Conservation (phyloP, 2,329 filamentous ascomycete species). For the Sclerotinia trifoliorum region DNA sequence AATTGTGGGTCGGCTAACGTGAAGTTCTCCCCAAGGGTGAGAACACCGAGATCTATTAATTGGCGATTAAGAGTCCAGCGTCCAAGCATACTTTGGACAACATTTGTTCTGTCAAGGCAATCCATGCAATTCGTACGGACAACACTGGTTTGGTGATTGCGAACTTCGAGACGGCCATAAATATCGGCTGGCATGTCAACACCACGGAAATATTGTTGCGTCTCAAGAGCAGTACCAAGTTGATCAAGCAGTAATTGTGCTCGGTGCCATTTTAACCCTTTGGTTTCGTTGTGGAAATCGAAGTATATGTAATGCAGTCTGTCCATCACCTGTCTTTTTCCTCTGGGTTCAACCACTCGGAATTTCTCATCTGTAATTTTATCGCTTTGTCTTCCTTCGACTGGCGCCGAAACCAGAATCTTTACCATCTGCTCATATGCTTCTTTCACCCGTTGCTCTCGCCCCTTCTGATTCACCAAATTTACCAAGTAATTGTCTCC, state of each 20-base stretch:
- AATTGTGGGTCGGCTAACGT: constrained; percentile 75
- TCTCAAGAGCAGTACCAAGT: constrained; percentile 70
- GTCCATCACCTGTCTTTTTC: constrained; percentile 64
- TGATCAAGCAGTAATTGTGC: constrained; percentile 83
- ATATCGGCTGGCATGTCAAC: constrained; percentile 75
- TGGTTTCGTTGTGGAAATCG: constrained; percentile 97
- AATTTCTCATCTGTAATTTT: constrained; percentile 74
- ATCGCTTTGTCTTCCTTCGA: constrained; percentile 65
- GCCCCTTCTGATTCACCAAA: constrained; percentile 91
- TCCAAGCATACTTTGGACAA: constrained; percentile 95
- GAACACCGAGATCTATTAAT: constrained; percentile 78
- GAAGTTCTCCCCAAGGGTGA: constrained; percentile 73
- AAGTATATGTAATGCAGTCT: constrained; percentile 96
- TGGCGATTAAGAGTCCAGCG: constrained; percentile 86
- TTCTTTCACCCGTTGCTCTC: constrained; percentile 84
- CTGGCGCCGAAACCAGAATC: constrained; percentile 66
- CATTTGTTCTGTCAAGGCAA: constrained; percentile 94
- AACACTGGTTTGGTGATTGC: constrained; percentile 80
- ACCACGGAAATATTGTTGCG: constrained; percentile 89
- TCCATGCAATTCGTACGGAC: constrained; percentile 99
- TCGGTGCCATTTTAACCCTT: constrained; percentile 89
- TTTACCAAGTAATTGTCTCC: constrained; percentile 98
- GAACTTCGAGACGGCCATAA: constrained; percentile 73
- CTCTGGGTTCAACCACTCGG: constrained; percentile 67
- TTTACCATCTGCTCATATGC: constrained; percentile 91